Evolutionary conservation across 805 yeast species (phyloP), one percentile per base, ranked within the genome.

Genomic region (Spathaspora passalidarum): DNA sequence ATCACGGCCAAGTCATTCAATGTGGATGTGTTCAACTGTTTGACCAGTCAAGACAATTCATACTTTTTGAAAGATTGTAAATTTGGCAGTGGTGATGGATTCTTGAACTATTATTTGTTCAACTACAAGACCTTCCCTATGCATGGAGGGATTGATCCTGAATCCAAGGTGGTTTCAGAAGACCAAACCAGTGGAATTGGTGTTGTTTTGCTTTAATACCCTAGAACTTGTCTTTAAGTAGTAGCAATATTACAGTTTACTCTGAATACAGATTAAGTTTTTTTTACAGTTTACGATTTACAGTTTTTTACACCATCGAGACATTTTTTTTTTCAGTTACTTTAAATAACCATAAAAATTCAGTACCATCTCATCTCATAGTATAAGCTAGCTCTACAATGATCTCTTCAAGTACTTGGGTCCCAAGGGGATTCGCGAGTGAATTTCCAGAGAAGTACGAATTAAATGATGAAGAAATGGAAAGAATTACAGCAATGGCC

Each of bases 391-490:
- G 5, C 3, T 20, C n/a, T 13, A 14, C 8, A 39, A 90, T 91
- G 96, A 85, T 92, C 52, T 89, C 99, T 34, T 86, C 97, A 21
- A 83, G 94, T 41, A 73, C 84, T 43, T 94, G 99, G 98, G 96
- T 92, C 19, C 97, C 98, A 42, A 81, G 96, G 59, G 99, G 99
- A 4, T 86, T 77, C 65, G 95, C 99, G 22, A 80, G 95, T 32
- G 97, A 91, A 65, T 88, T 84, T 61, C 98, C 99, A 5, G 88
- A 82, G 57, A 80, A 86, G 60, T 90, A 89, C 57, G 96, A 88
- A 54, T 70, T 92, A 45, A 84, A 90, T 55, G 98, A 94, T 51
- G 92, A 80, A 49, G 99, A 94, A 68, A 84, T 94, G 88, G 92
- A 81, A 47, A 79, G 97, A 68, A 90, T 94, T 61, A 80, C 84